phyloP scores from a whole-genome alignment of 2,329 filamentous ascomycete species.

The Cylindrodendrum hubeiense region DNA sequence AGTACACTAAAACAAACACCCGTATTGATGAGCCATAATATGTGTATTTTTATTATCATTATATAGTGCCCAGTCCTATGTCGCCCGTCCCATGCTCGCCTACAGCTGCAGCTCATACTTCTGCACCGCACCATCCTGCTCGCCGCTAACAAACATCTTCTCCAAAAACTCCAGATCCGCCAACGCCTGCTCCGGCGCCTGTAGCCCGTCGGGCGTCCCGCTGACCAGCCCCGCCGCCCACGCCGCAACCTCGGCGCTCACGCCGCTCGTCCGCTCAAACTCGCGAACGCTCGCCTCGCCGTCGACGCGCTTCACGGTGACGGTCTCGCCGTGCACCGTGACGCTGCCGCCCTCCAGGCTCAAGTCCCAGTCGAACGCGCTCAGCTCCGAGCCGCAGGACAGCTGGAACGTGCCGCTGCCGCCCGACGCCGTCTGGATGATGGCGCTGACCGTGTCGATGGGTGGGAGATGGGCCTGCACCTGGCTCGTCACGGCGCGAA shows the following conservation, averaged over 20 bases:
- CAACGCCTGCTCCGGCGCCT: conserved; percentile 69
- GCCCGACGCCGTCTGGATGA: conserved; percentile 66
- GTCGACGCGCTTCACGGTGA: conserved; percentile 53
- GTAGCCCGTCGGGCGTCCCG: conserved; percentile 62
- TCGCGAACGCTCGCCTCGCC: conserved; percentile 49
- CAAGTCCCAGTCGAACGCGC: conserved; percentile 66
- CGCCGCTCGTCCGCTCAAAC: conserved; percentile 65
- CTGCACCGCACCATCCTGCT: conserved; percentile 54
- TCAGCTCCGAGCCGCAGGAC: conserved; percentile 68
- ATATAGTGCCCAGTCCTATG: neutral
- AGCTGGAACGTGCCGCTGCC: conserved; percentile 68
- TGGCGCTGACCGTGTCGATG: conserved; percentile 74
- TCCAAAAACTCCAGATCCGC: conserved; percentile 71
- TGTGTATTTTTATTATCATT: neutral
- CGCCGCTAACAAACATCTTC: conserved; percentile 62
- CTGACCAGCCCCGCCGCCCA: conserved; percentile 67
- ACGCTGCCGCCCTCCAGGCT: conserved; percentile 70
- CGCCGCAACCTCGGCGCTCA: conserved; percentile 70
- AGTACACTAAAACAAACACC: neutral
- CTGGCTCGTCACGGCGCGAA: conserved; percentile 68
- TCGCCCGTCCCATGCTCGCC: neutral
- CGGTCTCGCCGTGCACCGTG: conserved; percentile 58
- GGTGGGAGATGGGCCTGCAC: conserved; percentile 70
- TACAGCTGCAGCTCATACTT: conserved; percentile 54
- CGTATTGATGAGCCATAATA: neutral